Base-by-base conservation (phyloP, 768 basidiomycete genomes). In the Floccularia luteovirens region DNA sequence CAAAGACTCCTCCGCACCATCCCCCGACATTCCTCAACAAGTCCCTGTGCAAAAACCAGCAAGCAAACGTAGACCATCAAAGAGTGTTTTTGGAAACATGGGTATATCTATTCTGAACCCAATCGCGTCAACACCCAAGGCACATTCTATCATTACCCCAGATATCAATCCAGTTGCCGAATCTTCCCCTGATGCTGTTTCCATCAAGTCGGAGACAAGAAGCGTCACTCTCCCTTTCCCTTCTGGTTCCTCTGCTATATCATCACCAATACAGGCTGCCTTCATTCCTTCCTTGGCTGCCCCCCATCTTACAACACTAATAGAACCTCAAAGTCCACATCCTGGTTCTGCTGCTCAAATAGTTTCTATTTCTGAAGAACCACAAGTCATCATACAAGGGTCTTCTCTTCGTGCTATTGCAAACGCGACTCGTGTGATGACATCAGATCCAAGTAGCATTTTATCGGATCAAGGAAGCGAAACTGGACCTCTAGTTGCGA, bases 401-500 rank as follows among this genome's bases (percentile, higher is more conserved):
- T 58, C 79, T 0, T 74, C 84, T 0, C 55, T 91, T 2, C 75
- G 76, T 4, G 89, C 89, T 1, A 88, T 91, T 40, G 73, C 75
- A 13, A 80, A 90, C 40, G 87, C 89, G 1, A 90, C 83, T 1
- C 77, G 89, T 2, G 82, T 90, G n/a, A 90, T 91, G 87, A 84
- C 84, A 0, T 69, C 77, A 2, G 86, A 86, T 48, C 73, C 88
- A 0, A 64, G 72, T 10, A 87, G 85, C 47, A 75, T 91, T 41
- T 71, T 91, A 7, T 70, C 74, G 0, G 82, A 90, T 55, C 72
- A 78, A 42, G 86, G 83, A 0, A 63, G 57, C 3, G 85, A 83
- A 7, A 78, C 80, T 0, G 66, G 73, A 5, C 62, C 69, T 0
- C 61, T 84, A n/a, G 66, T 90, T 25, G 70, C 73, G 1, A 58